Evolutionary conservation across 1,284 basidiomycete genomes (phyloP), one percentile per base, ranked within the genome.

Genomic region (Pyrrhoderma noxium): DNA sequence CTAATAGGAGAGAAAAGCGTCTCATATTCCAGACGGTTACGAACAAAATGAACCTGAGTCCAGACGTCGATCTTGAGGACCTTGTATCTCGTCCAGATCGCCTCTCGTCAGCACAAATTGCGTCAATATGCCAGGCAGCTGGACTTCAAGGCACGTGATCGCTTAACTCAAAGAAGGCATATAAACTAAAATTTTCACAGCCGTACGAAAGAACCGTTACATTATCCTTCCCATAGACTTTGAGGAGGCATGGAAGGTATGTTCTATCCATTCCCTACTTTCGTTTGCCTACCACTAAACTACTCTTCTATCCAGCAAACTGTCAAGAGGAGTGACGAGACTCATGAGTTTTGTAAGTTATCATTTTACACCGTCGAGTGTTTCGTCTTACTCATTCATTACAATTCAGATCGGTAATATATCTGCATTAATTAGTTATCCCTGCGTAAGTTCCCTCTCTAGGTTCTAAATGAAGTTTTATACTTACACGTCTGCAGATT

Each of bases 1-100:
- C 96, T 25, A 92, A 91, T 23, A 76, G 96, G 55, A 81, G 96
- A 61, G 96, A 99, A 72, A 92, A 94, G 66, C 90, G 96, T 49
- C 73, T 99, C 44, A 95, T 99, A 61, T 99, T 98, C 86, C 96
- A 99, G 67, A 98, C 96, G 8, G 90, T 93, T 51, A 96, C 94
- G 3, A 77, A 79, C 62, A 98, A 96, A 73, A 99, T 99, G 96
- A 98, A 96, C 66, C 77, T 99, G 41, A 87, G 93, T 22, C 93
- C 94, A 8, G 96, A 99, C 65, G 96, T 99, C 9, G 96, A 99
- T 67, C 71, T 99, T 38, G 96, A 99, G 71, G 96, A 99, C 65
- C 98, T 96, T 64, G 93, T 99, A 38, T 96, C 93, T 47, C 81
- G 96, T 63, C 96, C 96, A 44, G 96, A 99, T 66, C 85, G 91